phyloP scores from a whole-genome alignment of 169 alveolate species.

The Plasmodium knowlesi region DNA sequence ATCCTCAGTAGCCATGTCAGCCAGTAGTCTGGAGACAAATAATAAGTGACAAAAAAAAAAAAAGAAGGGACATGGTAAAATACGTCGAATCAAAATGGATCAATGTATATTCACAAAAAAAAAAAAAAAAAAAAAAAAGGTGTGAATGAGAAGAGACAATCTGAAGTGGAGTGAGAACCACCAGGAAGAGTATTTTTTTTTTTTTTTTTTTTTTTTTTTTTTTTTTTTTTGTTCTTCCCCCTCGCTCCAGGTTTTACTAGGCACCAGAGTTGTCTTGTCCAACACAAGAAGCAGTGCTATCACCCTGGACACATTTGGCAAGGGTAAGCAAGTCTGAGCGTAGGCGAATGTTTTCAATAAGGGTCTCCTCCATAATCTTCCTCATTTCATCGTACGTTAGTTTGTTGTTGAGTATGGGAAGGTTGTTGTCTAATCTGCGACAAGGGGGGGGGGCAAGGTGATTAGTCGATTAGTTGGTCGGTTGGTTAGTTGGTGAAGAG shows the following conservation, averaged over 20 bases:
- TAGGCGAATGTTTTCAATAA: conserved; percentile 39
- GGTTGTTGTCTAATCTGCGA: conserved; percentile 6
- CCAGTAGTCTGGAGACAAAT: background rate
- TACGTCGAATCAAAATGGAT: background rate
- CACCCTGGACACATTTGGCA: background rate
- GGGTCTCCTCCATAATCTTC: conserved; percentile 53
- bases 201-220: too few relatives aligned
- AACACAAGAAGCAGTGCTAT: background rate
- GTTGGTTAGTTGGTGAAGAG: background rate
- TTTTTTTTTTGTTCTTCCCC: too few relatives aligned
- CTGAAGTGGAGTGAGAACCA: background rate
- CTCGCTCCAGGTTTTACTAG: background rate
- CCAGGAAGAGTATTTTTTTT: background rate
- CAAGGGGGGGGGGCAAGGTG: background rate
- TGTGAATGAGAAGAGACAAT: background rate
- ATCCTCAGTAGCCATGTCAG: background rate
- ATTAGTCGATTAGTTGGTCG: too few relatives aligned
- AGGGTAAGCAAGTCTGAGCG: conserved; percentile 23
- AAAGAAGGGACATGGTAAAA: background rate
- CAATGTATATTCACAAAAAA: background rate
- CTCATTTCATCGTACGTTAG: conserved; percentile 41
- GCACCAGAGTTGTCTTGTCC: background rate
- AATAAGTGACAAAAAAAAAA: background rate
- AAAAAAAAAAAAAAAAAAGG: background rate
- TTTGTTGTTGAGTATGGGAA: background rate